phyloP scores from a whole-genome alignment of 2,329 filamentous ascomycete species.

The Aspergillus sp. region DNA sequence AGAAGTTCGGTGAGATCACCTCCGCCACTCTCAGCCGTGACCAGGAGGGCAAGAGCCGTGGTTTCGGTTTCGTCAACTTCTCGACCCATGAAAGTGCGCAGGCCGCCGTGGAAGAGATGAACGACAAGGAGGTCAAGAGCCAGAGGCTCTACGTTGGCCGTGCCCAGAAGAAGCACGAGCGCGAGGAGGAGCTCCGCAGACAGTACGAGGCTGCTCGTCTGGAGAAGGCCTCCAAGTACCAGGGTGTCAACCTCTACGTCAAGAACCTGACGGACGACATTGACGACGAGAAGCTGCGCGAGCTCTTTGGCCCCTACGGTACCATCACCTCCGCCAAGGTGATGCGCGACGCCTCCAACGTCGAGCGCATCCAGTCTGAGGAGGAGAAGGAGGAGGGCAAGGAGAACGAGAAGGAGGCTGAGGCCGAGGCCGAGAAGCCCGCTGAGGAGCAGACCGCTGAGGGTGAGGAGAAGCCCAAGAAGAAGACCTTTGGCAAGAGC shows the following conservation, averaged over 20 bases:
- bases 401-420: constrained; percentile 38
- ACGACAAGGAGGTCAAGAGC: constrained; percentile 84
- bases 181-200: constrained; percentile 97
- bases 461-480: constrained; percentile 53
- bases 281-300: constrained; percentile 94
- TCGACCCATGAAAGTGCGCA: constrained; percentile 80
- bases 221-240: constrained; percentile 99
- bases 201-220: constrained; percentile 96
- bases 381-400: constrained; percentile 42
- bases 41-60: constrained; percentile 83
- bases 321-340: constrained; percentile 98
- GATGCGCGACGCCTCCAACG: constrained; percentile 72
- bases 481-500: constrained; percentile 82
- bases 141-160: constrained; percentile 97
- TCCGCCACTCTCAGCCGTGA: constrained; percentile 91
- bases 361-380: constrained; percentile 39
- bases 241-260: constrained; percentile 98
- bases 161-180: constrained; percentile 99
- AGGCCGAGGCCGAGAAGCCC: constrained; percentile 44
- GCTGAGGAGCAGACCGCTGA: constrained; percentile 40
- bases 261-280: constrained; percentile 98
- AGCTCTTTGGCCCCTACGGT: constrained; percentile 84
- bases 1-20: constrained; percentile 87
- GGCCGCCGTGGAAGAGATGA: constrained; percentile 83
- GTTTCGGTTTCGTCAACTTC: constrained; percentile 95